Base-by-base conservation (phyloP, 2,329 filamentous ascomycete genomes). In the Xylaria sp. region DNA sequence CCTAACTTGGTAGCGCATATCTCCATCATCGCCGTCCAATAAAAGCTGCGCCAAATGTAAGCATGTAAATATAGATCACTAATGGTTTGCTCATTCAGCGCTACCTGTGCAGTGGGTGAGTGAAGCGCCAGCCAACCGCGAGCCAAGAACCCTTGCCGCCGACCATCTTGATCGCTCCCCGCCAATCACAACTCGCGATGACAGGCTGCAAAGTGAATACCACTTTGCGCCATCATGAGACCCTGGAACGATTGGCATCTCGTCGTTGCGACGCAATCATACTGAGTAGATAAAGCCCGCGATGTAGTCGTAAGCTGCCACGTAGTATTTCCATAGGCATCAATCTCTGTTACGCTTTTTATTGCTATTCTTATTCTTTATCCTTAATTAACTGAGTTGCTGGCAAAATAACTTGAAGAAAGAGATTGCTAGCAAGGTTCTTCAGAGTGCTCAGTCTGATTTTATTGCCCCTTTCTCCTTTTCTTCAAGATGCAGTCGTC, bases 91-190 rank as follows among this genome's bases (percentile, higher is more conserved):
- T 19, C 43, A 40, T 28, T 19, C 52, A 57, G 67, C 68, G 69
- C 63, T 66, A 69, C 43, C n/a, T n/a, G 60, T 15, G 35, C 33
- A 12, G 42, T n/a, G 38, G 31, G 33, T 43, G 35, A 35, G 17
- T 21, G 46, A 33, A 38, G 40, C 21, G 28, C 21, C 17, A 52
- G 31, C 65, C 65, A 72, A 70, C 67, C 65, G 66, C 42, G 15
- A 35, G 54, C 60, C 54, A 62, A 62, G 60, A 37, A 43, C 19
- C 17, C 33, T 62, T 62, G 54, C 54, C 60, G 55, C 55, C 35
- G 12, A 31, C 38, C 46, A 19, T 50, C 50, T 42, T 8, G n/a
- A 2, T 35, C 11, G 23, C 31, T 19, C 17, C 15, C 21, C n/a
- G 19, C 67, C 68, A 70, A 68, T 69, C 59, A 68, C 35, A 37